Base-by-base conservation (phyloP, 768 basidiomycete genomes). In the Tylopilus sp. region DNA sequence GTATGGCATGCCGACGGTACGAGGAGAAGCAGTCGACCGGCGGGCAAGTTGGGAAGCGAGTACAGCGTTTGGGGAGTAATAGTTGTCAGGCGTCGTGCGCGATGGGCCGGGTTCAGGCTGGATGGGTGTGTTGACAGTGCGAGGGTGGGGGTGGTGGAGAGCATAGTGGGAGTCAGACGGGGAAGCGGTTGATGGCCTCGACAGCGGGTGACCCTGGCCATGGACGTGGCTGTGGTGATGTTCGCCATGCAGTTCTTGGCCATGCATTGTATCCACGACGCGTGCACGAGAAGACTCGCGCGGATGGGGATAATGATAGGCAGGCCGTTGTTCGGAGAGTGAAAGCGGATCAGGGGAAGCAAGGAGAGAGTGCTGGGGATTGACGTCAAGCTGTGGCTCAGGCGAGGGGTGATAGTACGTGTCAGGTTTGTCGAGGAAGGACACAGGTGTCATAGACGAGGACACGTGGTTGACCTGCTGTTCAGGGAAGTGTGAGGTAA, bases 351-450 rank as follows among this genome's bases (percentile, higher is more conserved):
- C 65, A 51, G 65, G 38, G 31, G 65, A 35, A 48, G 55, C 31
- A 44, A 65, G 55, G 47, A 57, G 52, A 22, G 54, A 2, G 33
- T 57, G 65, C 42, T 64, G 67, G 18, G 50, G n/a, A 39, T 53
- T 67, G 58, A 69, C 62, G 60, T 69, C 65, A 63, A 68, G 57
- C 52, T 64, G 56, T 40, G 59, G 55, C 18, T 67, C 57, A 46
- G 65, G 50, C 40, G 64, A 65, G 25, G 51, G 25, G 51, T 54
- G 65, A 54, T 64, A 67, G 48, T 62, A 65, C 47, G 62, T 35
- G 52, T 62, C 62, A 25, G 59, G 47, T 20, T 62, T 56, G 42
- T 59, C 62, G 35, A 65, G 62, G 57, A 67, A 59, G 36, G 59
- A 49, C 20, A 50, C 55, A 54, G 65, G 62, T 41, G 61, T 60